A percentile compares a stretch with the other conserved stretches of the same genome.
Conservation (phyloP, 2,329 filamentous ascomycete species). For the Leptographium radiaticola region DNA sequence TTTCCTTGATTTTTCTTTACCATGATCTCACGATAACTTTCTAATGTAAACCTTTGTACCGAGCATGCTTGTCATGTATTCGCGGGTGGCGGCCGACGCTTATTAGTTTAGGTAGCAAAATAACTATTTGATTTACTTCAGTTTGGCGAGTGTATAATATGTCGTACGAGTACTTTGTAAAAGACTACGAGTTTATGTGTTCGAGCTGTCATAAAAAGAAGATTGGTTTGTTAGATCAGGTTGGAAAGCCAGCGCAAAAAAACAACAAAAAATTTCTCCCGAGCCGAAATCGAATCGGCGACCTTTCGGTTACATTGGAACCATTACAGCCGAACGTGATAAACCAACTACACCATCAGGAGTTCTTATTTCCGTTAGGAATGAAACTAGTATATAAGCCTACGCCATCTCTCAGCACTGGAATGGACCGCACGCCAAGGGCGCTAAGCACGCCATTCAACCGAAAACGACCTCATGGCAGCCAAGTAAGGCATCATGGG, state of each 20-base stretch:
- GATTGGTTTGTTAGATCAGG: no score
- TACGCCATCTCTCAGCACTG: no score
- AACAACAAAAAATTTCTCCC: not conserved
- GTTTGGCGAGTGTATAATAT: no score
- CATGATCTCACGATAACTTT: not conserved
- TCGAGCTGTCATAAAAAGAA: no score
- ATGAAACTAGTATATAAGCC: not conserved
- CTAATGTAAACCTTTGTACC: not conserved
- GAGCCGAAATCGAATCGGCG: conserved; percentile 1
- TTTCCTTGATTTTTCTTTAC: not conserved
- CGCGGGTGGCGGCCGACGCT: not conserved
- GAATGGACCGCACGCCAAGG: no score
- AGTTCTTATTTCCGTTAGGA: not conserved
- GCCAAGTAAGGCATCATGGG: no score
- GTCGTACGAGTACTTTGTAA: no score
- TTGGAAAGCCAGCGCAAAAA: not conserved
- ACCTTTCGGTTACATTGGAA: not conserved
- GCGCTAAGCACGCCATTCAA: no score
- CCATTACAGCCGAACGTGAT: conserved; percentile 1
- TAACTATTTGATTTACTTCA: no score
- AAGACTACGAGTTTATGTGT: no score
- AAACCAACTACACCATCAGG: conserved; percentile 1
- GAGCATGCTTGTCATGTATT: no score
- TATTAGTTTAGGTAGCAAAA: not conserved
- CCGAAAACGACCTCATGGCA: no score